Evolutionary conservation across 2,329 filamentous ascomycete genomes (phyloP).

Genomic region (Fragosphaeria purpurea): DNA sequence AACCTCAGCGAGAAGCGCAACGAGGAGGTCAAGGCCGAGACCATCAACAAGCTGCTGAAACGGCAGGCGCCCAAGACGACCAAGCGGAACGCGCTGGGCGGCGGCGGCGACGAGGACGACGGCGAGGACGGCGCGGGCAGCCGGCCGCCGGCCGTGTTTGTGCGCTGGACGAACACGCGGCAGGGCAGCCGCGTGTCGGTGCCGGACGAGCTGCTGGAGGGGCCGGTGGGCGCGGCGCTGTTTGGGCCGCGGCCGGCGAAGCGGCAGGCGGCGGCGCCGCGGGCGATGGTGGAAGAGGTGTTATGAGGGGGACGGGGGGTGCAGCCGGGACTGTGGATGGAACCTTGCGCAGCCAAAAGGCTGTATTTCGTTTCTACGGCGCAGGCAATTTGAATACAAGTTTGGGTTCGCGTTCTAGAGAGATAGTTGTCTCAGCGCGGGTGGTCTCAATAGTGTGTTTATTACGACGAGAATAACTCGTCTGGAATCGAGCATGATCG

Average conservation of each 20-base stretch:
- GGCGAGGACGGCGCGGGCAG: constrained; percentile 30
- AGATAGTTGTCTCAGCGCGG: no score
- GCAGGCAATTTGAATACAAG: no score
- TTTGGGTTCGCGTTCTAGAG: no score
- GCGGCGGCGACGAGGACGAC: constrained; percentile 39
- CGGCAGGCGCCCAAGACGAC: constrained; percentile 68
- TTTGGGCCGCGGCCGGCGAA: constrained; percentile 32
- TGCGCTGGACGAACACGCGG: constrained; percentile 62
- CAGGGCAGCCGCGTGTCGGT: constrained; percentile 54
- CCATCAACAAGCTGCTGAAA: constrained; percentile 81
- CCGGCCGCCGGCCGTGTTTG: constrained; percentile 41
- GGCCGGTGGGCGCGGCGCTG: constrained; percentile 49
- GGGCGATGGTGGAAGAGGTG: constrained; percentile 48
- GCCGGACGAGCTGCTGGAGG: constrained; percentile 56
- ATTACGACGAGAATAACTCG: no score
- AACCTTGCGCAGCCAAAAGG: no score
- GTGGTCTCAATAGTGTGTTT: no score
- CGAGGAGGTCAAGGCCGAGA: constrained; percentile 68
- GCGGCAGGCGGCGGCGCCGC: constrained; percentile 20
- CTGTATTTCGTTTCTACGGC: no score
- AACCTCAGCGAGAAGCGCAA: constrained; percentile 57
- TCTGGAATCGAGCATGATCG: no score
- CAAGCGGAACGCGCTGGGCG: constrained; percentile 40
- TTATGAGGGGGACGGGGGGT: constrained; percentile 12
- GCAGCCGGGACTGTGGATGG: no score